Evolutionary conservation across 2,329 filamentous ascomycete genomes (phyloP), one percentile per base, ranked within the genome.

Genomic region (Kalmusia sp.): DNA sequence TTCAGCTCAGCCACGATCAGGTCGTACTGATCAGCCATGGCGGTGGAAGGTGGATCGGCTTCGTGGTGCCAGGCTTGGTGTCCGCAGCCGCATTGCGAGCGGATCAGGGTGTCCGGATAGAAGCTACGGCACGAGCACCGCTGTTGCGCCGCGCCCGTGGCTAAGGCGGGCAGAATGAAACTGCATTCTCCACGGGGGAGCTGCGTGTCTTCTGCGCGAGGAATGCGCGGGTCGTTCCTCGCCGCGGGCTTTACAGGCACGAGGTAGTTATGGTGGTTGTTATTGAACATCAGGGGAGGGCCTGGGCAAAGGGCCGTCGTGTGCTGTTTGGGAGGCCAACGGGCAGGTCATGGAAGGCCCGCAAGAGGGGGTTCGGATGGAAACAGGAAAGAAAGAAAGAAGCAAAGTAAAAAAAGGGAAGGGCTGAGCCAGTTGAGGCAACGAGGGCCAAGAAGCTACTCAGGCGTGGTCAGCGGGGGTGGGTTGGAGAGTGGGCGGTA

Each of bases 41-140:
- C 72, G 4, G 64, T 61, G 3, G 67, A 67, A 19, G 70, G 47
- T 8, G 70, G 67, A 52, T 75, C 68, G 4, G 65, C 61, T 53
- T 75, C 73, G 58, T 80, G 78, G 57, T 76, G 74, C 72, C 77
- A 80, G 59, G 77, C 77, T 62, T 78, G 77, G 62, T 80, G 77
- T 12, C 77, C 77, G 59, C 77, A 80, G 17, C 76, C 76, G 57
- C 78, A 80, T 44, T 64, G 70, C n/a, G 75, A 76, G 56, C 70
- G 71, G 17, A 75, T 63, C 11, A 67, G 49, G 8, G 69, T 57
- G 46, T 73, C 69, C 4, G 76, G 76, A 11, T 72, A 74, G 67
- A 77, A 80, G 61, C 71, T 73, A 45, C 77, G 76, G 54, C 78
- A 80, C n/a, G 70, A 58, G 60, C 78, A 80, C 52, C 73, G 73